Percentiles rank a stretch among this genome's conserved stretches.
Conservation (phyloP, 1,284 basidiomycete genomes). For the Retiboletus fuscus region DNA sequence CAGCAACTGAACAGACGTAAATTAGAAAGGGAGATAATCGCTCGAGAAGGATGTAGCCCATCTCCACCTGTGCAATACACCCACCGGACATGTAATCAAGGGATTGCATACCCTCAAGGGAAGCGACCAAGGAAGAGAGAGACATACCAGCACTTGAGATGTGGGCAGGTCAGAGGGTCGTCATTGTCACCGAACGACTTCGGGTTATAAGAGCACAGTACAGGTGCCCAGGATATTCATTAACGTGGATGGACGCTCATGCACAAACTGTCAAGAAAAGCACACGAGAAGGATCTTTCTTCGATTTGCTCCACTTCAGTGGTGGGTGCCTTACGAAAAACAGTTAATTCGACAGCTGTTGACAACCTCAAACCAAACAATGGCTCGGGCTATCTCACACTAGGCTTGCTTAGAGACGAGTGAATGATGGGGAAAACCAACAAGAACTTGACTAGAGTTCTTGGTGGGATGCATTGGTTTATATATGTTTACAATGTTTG, state of each 20-base stretch:
- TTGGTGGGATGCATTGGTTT: no score
- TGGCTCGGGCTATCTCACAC: no score
- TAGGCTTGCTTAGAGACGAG: no score
- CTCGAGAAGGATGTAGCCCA: background rate
- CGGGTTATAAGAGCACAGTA: background rate
- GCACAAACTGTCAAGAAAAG: background rate
- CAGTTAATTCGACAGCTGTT: no score
- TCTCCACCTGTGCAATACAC: background rate
- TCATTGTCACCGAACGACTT: background rate
- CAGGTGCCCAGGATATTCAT: background rate
- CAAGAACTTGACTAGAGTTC: no score
- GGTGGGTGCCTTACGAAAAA: no score
- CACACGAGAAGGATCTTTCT: constrained; percentile 1
- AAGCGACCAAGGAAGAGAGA: background rate
- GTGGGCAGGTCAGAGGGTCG: background rate
- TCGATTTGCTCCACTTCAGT: background rate
- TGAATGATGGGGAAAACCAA: no score
- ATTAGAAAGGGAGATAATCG: background rate
- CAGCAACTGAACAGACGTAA: background rate
- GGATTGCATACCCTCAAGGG: background rate
- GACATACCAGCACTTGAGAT: background rate
- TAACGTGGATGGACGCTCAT: constrained; percentile 10
- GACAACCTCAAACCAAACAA: no score
- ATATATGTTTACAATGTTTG: no score
- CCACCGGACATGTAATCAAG: constrained; percentile 2